Evolutionary conservation across 148 eudicot species (phyloP).

Genomic region (Rhododendron kiyosumense): DNA sequence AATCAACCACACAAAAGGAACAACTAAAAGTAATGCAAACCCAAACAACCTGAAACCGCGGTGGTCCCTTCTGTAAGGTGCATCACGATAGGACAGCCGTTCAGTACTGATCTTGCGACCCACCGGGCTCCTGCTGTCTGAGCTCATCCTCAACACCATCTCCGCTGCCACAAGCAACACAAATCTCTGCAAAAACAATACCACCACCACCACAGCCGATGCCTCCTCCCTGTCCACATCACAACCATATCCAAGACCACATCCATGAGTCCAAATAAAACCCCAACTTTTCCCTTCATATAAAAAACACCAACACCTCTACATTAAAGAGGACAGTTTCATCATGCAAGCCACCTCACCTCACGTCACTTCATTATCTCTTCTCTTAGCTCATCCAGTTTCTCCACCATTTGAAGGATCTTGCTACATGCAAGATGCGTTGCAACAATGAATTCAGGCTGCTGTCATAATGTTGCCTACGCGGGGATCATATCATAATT

Average conservation of each 20-base stretch:
- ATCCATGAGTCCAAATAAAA: slow-evolving; percentile 39
- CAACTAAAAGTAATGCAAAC: too few species aligned
- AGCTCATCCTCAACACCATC: slow-evolving; percentile 51
- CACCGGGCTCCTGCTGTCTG: slow-evolving; percentile 74
- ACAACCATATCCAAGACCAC: slow-evolving; percentile 58
- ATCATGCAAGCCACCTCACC: slow-evolving; percentile 32
- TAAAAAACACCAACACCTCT: slow-evolving; percentile 26
- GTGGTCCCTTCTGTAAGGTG: slow-evolving; percentile 80
- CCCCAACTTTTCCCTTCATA: slow-evolving; percentile 28
- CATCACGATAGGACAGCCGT: slow-evolving; percentile 77
- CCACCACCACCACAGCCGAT: slow-evolving; percentile 54
- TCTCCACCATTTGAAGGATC: too few species aligned
- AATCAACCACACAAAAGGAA: too few species aligned
- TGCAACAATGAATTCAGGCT: too few species aligned
- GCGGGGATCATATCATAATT: too few species aligned
- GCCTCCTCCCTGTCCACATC: slow-evolving; percentile 55
- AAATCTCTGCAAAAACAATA: slow-evolving; percentile 26
- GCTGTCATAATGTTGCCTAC: too few species aligned
- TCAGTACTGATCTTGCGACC: slow-evolving; percentile 71
- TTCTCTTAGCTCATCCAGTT: too few species aligned
- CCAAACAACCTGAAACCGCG: too few species aligned
- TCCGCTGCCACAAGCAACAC: slow-evolving; percentile 35
- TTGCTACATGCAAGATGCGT: too few species aligned
- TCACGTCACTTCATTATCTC: slow-evolving; percentile 13
- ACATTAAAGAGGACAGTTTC: slow-evolving; percentile 25